Evolutionary conservation across 768 basidiomycete genomes (phyloP), one percentile per base, ranked within the genome.

Genomic region (Termitomyces sp.): DNA sequence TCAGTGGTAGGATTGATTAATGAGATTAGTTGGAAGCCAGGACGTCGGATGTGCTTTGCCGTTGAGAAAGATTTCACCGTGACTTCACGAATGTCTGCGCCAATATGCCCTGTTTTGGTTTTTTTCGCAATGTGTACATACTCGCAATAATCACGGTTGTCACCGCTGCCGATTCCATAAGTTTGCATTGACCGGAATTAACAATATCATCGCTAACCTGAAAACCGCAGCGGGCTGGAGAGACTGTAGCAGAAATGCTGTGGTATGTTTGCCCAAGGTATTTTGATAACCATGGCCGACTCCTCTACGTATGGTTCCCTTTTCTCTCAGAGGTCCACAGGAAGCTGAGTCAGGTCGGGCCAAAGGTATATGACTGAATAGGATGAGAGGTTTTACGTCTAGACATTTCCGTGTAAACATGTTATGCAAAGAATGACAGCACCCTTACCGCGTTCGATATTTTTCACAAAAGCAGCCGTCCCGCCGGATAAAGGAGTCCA

Each of bases 81-180:
- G 21, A 94, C 81, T 71, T 96, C 94, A 46, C 85, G 85, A 43
- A 86, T 74, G 3, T 61, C 49, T 17, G 54, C 66, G 58, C 57
- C 52, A 6, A 46, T 67, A 60, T 59, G 59, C 16, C 54, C 52
- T 35, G 65, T 58, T 58, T 54, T 62, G 58, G 54, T 61, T 41
- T 54, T 61, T 37, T 55, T 65, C 37, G 62, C 51, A 44, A 72
- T 71, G 67, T 91, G 89, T 23, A 70, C 72, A 63, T 87, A 79
- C 61, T 92, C 90, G 64, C 94, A 98, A 64, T 91, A 91, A 70
- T 97, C 94, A 49, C 91, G 89, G 68, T 96, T 91, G 70, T 98
- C 93, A 6, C 86, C 94, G 64, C 90, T 91, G 60, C 17, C 1
- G 34, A 9, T 42, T 32, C 46, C 35, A 28, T 47, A 14, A 45